Percentiles rank a stretch among this genome's conserved stretches.
These are phyloP conservation scores for Xylaria grammica DNA, from an alignment of 495 filamentous ascomycete genomes.

Conservation along the genomic window DNA sequence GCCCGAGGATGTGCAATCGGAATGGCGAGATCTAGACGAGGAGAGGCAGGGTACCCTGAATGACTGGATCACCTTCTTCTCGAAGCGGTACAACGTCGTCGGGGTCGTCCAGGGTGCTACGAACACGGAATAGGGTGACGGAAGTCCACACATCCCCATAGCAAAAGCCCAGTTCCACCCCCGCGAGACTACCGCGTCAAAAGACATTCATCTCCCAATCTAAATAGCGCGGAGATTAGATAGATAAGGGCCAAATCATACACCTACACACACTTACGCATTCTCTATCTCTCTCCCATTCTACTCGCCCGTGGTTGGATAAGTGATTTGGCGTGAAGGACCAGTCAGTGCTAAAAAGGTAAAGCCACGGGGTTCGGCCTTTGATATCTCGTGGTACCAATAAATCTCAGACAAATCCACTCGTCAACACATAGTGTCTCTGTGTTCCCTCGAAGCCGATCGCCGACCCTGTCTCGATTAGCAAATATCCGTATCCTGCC, in stretches of 20 bases:
- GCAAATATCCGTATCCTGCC: constrained; percentile 6
- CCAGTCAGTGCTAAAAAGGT: background rate
- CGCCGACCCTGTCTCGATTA: constrained; percentile 3
- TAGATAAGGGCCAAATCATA: background rate
- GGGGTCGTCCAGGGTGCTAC: constrained; percentile 72
- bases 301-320: background rate
- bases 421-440: background rate
- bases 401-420: constrained; percentile 7
- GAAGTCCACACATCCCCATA: background rate
- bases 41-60: constrained; percentile 83
- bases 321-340: background rate
- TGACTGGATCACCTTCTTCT: constrained; percentile 96
- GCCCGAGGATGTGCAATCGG: constrained; percentile 77
- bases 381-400: constrained; percentile 17
- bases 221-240: background rate
- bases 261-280: background rate
- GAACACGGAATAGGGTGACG: constrained; percentile 42
- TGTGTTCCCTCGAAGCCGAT: constrained; percentile 3
- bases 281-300: background rate
- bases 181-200: too few species aligned
- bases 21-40: constrained; percentile 86
- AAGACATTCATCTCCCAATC: background rate
- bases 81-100: constrained; percentile 92
- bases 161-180: background rate
- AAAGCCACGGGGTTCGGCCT: constrained; percentile 2